phyloP scores from a whole-genome alignment of 345 rosid species.

The Euphorbia pulcherrima region DNA sequence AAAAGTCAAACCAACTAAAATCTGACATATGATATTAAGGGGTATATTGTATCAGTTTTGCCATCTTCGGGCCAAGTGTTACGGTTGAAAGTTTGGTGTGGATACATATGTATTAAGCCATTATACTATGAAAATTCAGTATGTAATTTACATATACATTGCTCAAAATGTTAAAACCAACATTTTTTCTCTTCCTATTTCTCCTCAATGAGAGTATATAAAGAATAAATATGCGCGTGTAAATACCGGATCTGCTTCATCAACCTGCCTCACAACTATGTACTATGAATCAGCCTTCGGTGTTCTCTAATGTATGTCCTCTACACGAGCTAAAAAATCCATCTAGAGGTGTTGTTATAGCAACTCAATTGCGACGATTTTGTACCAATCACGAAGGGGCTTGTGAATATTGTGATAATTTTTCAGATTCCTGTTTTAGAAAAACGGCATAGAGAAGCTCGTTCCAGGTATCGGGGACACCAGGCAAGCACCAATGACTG shows the following conservation, averaged over 20 bases:
- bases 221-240: neutral
- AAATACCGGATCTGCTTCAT: constrained; percentile 4
- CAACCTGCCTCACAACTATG: neutral
- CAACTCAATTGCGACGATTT: neutral
- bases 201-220: neutral
- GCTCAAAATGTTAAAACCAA: neutral
- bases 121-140: neutral
- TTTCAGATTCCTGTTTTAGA: constrained; percentile 20
- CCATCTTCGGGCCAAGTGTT: too few relatives aligned
- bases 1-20: too few relatives aligned
- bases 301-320: neutral
- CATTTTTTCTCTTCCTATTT: neutral
- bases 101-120: neutral
- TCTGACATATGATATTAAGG: too few relatives aligned
- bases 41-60: too few relatives aligned
- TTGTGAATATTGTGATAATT: constrained; percentile 17
- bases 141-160: constrained; percentile 10
- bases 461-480: constrained; percentile 92
- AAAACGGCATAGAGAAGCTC: constrained; percentile 64
- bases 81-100: too few relatives aligned
- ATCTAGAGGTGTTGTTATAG: neutral
- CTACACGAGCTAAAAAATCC: neutral
- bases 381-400: constrained; percentile 8
- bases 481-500: constrained; percentile 97
- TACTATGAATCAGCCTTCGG: neutral